Evolutionary conservation across 305 asterid species (phyloP), one percentile per base, ranked within the genome.

Genomic region (Rubia balearica): DNA sequence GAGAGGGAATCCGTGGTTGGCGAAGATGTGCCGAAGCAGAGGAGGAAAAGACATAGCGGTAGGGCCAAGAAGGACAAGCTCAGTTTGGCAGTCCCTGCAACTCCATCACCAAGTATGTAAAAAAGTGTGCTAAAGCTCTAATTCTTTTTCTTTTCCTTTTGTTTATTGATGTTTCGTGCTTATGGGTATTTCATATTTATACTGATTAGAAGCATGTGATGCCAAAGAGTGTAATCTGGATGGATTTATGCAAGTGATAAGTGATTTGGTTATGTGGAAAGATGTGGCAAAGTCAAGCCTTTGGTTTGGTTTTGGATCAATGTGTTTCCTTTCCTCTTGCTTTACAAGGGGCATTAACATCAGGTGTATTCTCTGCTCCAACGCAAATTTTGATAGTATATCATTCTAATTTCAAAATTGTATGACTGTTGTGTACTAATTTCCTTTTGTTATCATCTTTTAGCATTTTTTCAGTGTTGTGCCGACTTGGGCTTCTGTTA

Each of bases 291-390:
- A 87, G 76, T 91, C 99, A 57, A 94, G 95, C 85, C 92, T 91
- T 69, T 94, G 99, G 99, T 94, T 94, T 61, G 98, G 99, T 40
- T 84, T 94, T 41, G 97, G 97, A 11, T 82, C 94, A 14, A 84
- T 91, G 45, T 89, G 92, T 77, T 87, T 88, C 76, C 75, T 89
- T 77, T 91, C 95, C 70, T 91, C 98, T 71, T 89, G 93, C 75
- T 94, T 89, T 74, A 76, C 96, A 6, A 83, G 63, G 73, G 93
- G 96, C 9, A 78, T 89, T 62, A 78, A 75, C 64, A 88, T 89
- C 72, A 91, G 97, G 98, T 94, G 77, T 73, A 77, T 61, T 45
- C 46, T 14, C 27, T n/a, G 1, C 43, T 62, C 65, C 62, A 8
- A 38, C 43, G 10, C 55, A 21, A 9, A 4, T 24, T n/a, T 14